Base-by-base conservation (phyloP, 2,329 filamentous ascomycete species). In the Fusarium albidum region DNA sequence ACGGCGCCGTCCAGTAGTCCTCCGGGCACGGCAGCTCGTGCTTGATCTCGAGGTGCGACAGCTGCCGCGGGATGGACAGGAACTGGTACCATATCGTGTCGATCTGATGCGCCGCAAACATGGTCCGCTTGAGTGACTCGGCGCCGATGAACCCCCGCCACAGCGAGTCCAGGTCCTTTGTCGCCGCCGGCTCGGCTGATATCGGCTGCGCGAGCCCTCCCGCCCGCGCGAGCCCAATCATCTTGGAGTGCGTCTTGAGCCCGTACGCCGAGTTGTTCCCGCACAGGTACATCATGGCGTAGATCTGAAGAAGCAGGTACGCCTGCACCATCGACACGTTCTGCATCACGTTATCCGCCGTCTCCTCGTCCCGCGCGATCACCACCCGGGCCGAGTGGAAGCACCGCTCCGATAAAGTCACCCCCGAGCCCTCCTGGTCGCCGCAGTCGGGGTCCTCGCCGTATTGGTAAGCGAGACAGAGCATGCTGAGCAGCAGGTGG, bases 41-140 rank as follows among this genome's bases (percentile, higher is more conserved):
- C 53, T 77, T 78, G 55, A 79, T 72, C 63, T 79, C 76, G 4
- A 78, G 64, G 35, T 78, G 69, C 1, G 73, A 74, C 12, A 75
- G 57, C 8, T 61, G 65, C 6, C 72, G 68, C 6, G 72, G 72
- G 13, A 74, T 65, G 2, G 71, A 74, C 10, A 77, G 62, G 42
- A 77, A 69, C 42, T 77, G 75, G 51, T 78, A 78, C 73, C 75
- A 77, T 3, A 77, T 56, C 0, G 75, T 69, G 49, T 78, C 76
- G 21, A 77, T 68, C 48, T 78, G 75, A 52, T 78, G 75, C 0
- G 74, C 68, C 9, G 75, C 73, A 43, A 77, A 75, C 5, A 75
- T 49, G 0, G 76, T 78, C 14, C 76, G 71, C 49, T 78, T 78
- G 33, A 71, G 69, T 0, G 75, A 74, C 51, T 78, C 76, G 1